Percentiles rank a stretch among this genome's conserved stretches.
These are phyloP conservation scores for Trifolium pratense DNA, from an alignment of 306 rosid genomes.

Conservation along the genomic window DNA sequence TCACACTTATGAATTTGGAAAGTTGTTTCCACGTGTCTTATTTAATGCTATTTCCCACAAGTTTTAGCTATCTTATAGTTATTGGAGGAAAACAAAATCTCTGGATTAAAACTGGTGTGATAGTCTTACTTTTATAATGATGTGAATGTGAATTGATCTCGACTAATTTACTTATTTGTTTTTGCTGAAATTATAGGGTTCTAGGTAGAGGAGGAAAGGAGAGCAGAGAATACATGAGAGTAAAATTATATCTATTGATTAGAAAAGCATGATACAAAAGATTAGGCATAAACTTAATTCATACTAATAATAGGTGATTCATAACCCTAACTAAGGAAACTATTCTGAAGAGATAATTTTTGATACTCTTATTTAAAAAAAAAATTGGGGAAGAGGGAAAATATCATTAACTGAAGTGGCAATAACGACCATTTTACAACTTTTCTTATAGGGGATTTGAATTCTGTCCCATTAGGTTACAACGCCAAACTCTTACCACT, in stretches of 20 bases:
- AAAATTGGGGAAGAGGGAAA: not conserved
- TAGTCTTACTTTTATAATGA: constrained; percentile 24
- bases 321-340: constrained; percentile 23
- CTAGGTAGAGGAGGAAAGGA: constrained; percentile 10
- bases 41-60: constrained; percentile 26
- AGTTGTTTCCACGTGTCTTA: constrained; percentile 8
- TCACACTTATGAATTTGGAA: not conserved
- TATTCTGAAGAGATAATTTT: constrained; percentile 15
- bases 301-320: not conserved
- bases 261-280: constrained; percentile 3
- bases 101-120: not conserved
- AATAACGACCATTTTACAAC: not conserved
- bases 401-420: not conserved
- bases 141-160: constrained; percentile 17
- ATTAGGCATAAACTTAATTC: constrained; percentile 10
- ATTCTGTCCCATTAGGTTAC: not conserved
- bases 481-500: not conserved
- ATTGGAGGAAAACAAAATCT: constrained; percentile 11
- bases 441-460: not conserved
- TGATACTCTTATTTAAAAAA: not conserved
- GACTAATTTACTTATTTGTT: constrained; percentile 20
- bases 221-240: not conserved
- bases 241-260: not conserved
- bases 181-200: constrained; percentile 24
- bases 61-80: constrained; percentile 8